Evolutionary conservation across 2,329 filamentous ascomycete genomes (phyloP).

Genomic region (Pestalotiopsis sp.): DNA sequence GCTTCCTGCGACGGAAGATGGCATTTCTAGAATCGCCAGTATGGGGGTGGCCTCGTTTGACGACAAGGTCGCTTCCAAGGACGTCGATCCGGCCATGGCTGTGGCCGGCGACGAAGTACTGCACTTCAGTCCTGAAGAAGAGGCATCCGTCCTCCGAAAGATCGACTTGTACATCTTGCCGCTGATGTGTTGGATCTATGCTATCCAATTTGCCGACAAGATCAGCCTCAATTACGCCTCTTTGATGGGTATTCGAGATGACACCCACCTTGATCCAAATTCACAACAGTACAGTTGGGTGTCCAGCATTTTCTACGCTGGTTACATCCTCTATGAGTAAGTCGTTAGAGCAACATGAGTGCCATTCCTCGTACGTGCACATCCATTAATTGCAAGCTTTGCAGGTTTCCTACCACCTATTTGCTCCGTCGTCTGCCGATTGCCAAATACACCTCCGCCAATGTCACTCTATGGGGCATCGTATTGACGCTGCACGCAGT

Average conservation of each 20-base stretch:
- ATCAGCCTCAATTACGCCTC: slow-evolving; percentile 3
- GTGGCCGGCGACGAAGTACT: background rate
- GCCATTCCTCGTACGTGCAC: background rate
- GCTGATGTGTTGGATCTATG: slow-evolving; percentile 2
- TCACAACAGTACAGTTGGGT: slow-evolving; percentile 8
- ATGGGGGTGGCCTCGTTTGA: background rate
- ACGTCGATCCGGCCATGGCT: background rate
- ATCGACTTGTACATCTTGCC: slow-evolving; percentile 1
- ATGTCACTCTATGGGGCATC: background rate
- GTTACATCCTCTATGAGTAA: slow-evolving; percentile 6
- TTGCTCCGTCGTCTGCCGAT: background rate
- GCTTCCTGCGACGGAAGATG: background rate
- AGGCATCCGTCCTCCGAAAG: background rate
- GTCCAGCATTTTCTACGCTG: slow-evolving; percentile 3
- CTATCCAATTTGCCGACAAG: slow-evolving; percentile 5
- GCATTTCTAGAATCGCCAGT: background rate
- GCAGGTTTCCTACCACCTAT: slow-evolving; percentile 2
- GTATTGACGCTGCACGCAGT: background rate
- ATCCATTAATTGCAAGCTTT: background rate
- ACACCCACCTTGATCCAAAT: background rate
- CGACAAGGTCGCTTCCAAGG: background rate
- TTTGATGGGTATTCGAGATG: slow-evolving; percentile 1
- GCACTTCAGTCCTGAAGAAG: background rate
- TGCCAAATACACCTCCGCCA: slow-evolving; percentile 1
- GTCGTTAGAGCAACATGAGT: background rate